Evolutionary conservation across 2,329 filamentous ascomycete genomes (phyloP), one percentile per base, ranked within the genome.

Genomic region (Claviceps arundinis): DNA sequence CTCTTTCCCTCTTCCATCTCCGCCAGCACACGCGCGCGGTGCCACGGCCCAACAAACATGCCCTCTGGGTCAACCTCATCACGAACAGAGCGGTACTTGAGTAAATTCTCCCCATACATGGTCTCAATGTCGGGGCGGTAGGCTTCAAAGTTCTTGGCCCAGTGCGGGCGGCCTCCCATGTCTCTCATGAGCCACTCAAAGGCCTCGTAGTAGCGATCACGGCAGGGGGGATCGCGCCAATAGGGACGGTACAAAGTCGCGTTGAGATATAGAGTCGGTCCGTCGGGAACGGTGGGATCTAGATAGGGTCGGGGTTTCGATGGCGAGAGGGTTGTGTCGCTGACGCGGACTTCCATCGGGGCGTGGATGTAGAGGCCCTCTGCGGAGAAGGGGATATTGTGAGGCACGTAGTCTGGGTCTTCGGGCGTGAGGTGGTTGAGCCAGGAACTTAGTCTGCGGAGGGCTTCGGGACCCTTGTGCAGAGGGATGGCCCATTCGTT

Each of bases 401-500:
- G 82, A 41, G 73, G 72, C 7, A 80, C 76, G 65, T 84, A 82
- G 58, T 76, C 75, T 2, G 74, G 70, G 60, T 93, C 85, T 17
- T 80, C 77, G 49, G 87, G 72, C 0, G 67, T 65, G 47, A 80
- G 70, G 50, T 70, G 72, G 65, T 83, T 85, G 50, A 98, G 75
- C 93, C 93, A 98, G 47, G 87, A 85, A 41, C 84, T 87, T 13
- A 98, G 76, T 9, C 93, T 82, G 37, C 74, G 77, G 44, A 98
- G 80, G 7, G 89, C 90, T 68, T 96, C 90, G 14, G 91, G 91
- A 0, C 93, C 93, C 58, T 85, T 85, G 56, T 81, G 73, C 1
- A 98, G 75, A 1, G 93, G 91, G 6, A 98, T 77, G 0, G 91
- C 91, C 93, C 93, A 98, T 66, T 98, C 93, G 66, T 98, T 96